Base-by-base conservation (phyloP, 208 protist species). In the Leishmania arabica region DNA sequence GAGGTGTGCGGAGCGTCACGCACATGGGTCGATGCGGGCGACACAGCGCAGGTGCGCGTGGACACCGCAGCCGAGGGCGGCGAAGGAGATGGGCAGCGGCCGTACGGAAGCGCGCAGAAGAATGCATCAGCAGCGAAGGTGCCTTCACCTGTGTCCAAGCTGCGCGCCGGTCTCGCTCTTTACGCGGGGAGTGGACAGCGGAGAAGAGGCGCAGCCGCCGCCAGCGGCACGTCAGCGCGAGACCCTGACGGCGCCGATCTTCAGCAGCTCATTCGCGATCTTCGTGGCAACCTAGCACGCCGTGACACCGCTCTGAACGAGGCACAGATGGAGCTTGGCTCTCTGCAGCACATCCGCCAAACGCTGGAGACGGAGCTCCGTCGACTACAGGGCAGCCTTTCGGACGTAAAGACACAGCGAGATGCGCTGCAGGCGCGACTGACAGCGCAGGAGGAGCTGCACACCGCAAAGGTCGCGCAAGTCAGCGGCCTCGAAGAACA, bases 291-390 rank as follows among this genome's bases (percentile, higher is more conserved):
- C 77, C 82, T 97, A 31, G 90, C 90, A 0, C 82, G 86, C 8
- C 93, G 93, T 11, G 93, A 97, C 84, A 95, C 91, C 24, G 60
- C 88, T 19, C 85, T 97, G 54, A 86, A 92, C 49, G 84, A 79
- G n/a, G 72, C 85, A 66, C 87, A 88, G 37, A 79, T 94, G 79
- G 89, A 96, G 64, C 65, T 85, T 24, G 24, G 51, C 17, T 81
- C 83, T 37, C 40, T 91, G 31, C 75, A 84, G 51, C 64, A 90
- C 58, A 58, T 69, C 3, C 78, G 84, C 9, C 71, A 88, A 21
- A 58, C 70, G 24, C 74, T 82, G 1, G 86, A 88, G 34, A 75
- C 72, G 54, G 84, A 85, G 60, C 77, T 86, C 65, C 75, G 54
- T 45, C 51, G 75, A 11, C 27, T 71, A 49, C 74, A 82, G 73